Evolutionary conservation across 176 grass and related monocot species (phyloP), one percentile per base, ranked within the genome.

Genomic region (Rhynchospora pubera): DNA sequence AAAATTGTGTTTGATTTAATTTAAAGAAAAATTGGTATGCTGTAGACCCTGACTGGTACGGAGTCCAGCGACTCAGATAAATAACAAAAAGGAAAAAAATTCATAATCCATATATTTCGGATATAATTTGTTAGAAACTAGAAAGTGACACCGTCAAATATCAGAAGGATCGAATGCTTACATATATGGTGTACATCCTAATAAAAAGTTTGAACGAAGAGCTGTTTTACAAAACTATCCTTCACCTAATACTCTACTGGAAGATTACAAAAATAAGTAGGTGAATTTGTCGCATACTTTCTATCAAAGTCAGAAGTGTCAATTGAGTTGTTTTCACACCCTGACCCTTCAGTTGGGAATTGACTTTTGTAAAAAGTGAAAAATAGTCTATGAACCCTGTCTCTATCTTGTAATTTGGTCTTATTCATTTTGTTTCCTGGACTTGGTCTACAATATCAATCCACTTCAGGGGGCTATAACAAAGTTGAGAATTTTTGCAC

Each of bases 191-290:
- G 15, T 68, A 68, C 34, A 39, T 39, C 34, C 34, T 39, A 39
- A 5, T 39, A 4, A 39, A 39, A 39, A 39, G 34, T 39, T 51
- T 11, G 12, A 51, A 51, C 26, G 10, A 11, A 51, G 18, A 43
- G 32, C 13, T 18, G 4, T 39, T 45, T 69, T 69, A 69, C 65
- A 6, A 32, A 69, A 45, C 16, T 69, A 7, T 46, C 66, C 66
- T 70, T 70, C 66, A 53, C 47, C 71, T 55, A 18, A 76, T 53
- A 76, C 47, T 55, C 23, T 15, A 30, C 47, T 76, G 72, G 21
- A 55, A 76, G 15, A 68, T 32, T 68, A 43, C 65, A 68, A 68
- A 68, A 44, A 68, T 19, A 68, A 68, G 72, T 55, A 55, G 72
- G 47, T 76, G 48, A 76, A 77, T 56, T 77, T 77, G 48, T 77